Base-by-base conservation (phyloP, 768 basidiomycete species). In the Phaffia tasmanica region DNA sequence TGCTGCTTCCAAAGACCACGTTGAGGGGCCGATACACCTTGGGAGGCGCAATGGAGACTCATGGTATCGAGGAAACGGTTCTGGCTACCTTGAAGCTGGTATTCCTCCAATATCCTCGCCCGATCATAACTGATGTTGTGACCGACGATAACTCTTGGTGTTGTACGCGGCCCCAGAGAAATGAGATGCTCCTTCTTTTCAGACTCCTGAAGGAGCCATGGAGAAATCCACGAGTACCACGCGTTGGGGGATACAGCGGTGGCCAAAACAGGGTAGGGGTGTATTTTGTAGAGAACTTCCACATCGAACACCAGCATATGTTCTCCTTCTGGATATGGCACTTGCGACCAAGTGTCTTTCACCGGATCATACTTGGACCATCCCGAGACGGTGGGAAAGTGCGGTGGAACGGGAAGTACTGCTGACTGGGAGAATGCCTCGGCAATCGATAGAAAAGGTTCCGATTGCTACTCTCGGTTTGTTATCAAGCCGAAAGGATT, bases 191-290 rank as follows among this genome's bases (percentile, higher is more conserved):
- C 76, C 0, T 76, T 74, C 54, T 83, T 78, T 11, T 80, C 78
- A 23, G 83, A 78, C 70, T 82, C 80, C 18, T 82, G 83, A 4
- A 92, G 80, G 14, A 95, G 76, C 91, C 91, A 94, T 0, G 95
- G 95, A 0, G 89, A 92, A 69, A 95, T 83, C 93, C 95, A 99
- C 3, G 83, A 83, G 73, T 98, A 99, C 94, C 95, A 98, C 0
- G 84, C 86, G 58, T 84, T 84, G 27, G 81, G 80, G 5, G 90
- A 85, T 1, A 83, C 88, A 3, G 93, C 93, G 68, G 85, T 86
- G 0, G 95, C 93, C 80, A 98, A 86, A 73, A 97, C 79, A 16
- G 94, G 83, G 73, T 84, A 90, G 0, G 75, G 71, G 1, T 85
- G 85, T 58, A 87, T 83, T 73, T 88, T 83, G 30, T 83, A 83